Evolutionary conservation across 495 filamentous ascomycete genomes (phyloP).

Genomic region (Jackrogersella multiformis): DNA sequence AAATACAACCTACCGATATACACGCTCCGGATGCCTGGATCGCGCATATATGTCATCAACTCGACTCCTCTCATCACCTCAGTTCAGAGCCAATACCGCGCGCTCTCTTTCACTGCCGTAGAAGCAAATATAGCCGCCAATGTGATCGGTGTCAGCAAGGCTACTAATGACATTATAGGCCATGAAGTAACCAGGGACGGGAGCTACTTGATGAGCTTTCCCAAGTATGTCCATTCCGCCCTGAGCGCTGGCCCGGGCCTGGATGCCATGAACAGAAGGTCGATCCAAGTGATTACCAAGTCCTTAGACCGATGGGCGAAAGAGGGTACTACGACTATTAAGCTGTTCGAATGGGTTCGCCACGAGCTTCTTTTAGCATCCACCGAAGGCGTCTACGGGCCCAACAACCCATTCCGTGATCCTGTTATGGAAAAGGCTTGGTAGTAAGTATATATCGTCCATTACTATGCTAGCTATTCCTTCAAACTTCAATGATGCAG

Average conservation of each 20-base stretch:
- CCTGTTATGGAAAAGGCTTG: constrained; percentile 25
- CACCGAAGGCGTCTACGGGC: constrained; percentile 44
- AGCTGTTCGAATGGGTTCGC: constrained; percentile 46
- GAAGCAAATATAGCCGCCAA: not conserved
- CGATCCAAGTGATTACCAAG: constrained; percentile 17
- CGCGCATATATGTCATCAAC: constrained; percentile 41
- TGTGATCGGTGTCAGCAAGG: constrained; percentile 20
- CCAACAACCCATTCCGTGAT: constrained; percentile 43
- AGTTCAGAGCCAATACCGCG: constrained; percentile 37
- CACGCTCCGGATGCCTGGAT: constrained; percentile 24
- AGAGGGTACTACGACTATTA: constrained; percentile 12
- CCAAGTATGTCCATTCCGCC: constrained; percentile 3
- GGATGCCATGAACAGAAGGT: constrained; percentile 33
- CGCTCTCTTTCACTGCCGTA: constrained; percentile 41
- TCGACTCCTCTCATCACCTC: constrained; percentile 34
- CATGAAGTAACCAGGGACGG: constrained; percentile 18
- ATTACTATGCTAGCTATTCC: no score
- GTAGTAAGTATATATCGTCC: constrained; percentile 29
- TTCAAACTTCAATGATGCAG: no score
- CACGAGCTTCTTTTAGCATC: constrained; percentile 40
- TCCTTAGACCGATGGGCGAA: not conserved
- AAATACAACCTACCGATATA: constrained; percentile 33
- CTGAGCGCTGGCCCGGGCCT: constrained; percentile 9
- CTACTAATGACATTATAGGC: constrained; percentile 20
- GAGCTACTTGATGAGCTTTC: constrained; percentile 14